phyloP scores from a whole-genome alignment of 2,329 filamentous ascomycete genomes.

The Juglanconis oblonga region DNA sequence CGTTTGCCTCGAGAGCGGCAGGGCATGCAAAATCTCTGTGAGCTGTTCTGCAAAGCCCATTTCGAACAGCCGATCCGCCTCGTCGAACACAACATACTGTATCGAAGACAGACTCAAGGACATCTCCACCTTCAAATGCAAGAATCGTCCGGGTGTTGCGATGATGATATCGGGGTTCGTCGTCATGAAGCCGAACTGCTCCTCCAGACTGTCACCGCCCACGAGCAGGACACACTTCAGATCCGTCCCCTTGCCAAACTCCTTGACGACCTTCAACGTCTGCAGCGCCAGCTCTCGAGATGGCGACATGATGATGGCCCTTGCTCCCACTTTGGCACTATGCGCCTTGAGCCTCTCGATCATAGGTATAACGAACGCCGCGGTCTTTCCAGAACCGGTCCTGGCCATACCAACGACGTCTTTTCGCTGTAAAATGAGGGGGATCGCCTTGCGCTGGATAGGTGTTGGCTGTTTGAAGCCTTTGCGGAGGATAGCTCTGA shows the following conservation, averaged over 20 bases:
- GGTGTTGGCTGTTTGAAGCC: constrained; percentile 95
- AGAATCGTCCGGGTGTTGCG: constrained; percentile 90
- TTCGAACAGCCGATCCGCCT: constrained; percentile 94
- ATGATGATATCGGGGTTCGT: constrained; percentile 97
- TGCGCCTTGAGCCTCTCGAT: constrained; percentile 89
- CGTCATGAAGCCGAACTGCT: constrained; percentile 91
- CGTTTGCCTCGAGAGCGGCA: constrained; percentile 83
- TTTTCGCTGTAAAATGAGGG: constrained; percentile 80
- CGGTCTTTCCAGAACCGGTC: constrained; percentile 98
- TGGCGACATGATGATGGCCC: constrained; percentile 85
- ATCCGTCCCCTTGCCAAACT: constrained; percentile 86
- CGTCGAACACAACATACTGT: constrained; percentile 93
- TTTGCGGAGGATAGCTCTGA: constrained; percentile 90
- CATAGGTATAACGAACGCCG: constrained; percentile 97
- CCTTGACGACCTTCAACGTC: constrained; percentile 94
- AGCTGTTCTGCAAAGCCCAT: constrained; percentile 97
- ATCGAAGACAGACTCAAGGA: constrained; percentile 84
- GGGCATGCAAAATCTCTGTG: constrained; percentile 84
- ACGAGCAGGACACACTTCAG: constrained; percentile 87
- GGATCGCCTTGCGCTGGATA: constrained; percentile 96
- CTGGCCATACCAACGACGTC: constrained; percentile 99
- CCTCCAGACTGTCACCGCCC: constrained; percentile 91
- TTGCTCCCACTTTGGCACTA: constrained; percentile 79
- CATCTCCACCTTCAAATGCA: constrained; percentile 98
- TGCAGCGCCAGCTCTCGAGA: constrained; percentile 93